Percentiles rank a stretch among this genome's conserved stretches.
phyloP scores from a whole-genome alignment of 2,329 filamentous ascomycete genomes.

The Chaetomiaceae sp. region DNA sequence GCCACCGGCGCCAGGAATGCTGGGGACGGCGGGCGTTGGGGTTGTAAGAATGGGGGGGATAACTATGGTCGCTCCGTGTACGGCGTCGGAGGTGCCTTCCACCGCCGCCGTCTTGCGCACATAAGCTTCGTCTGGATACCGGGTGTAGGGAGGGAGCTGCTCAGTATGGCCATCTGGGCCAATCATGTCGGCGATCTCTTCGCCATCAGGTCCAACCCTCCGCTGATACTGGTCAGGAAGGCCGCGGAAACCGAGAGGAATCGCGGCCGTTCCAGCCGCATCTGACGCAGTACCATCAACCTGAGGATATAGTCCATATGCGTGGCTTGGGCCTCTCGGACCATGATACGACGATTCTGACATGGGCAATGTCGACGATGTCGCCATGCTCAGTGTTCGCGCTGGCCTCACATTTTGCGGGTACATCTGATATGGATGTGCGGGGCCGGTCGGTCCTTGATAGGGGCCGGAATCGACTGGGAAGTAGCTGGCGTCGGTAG shows the following conservation, averaged over 20 bases:
- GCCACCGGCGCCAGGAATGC: slow-evolving; percentile 55
- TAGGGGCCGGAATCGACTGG: slow-evolving; percentile 61
- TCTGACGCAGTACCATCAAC: slow-evolving; percentile 61
- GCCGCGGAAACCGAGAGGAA: slow-evolving; percentile 72
- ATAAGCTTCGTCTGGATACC: slow-evolving; percentile 74
- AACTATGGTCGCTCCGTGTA: slow-evolving; percentile 9
- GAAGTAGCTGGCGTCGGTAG: slow-evolving; percentile 36
- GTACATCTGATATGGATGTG: slow-evolving; percentile 82
- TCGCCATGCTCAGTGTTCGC: slow-evolving; percentile 65
- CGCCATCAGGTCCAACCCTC: slow-evolving; percentile 71
- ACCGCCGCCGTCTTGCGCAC: slow-evolving; percentile 47
- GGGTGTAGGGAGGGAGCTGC: slow-evolving; percentile 84
- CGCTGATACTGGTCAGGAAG: slow-evolving; percentile 63
- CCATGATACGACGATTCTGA: slow-evolving; percentile 50
- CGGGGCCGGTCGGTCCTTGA: slow-evolving; percentile 66
- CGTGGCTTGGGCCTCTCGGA: slow-evolving; percentile 68
- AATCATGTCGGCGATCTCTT: slow-evolving; percentile 82
- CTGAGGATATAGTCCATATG: slow-evolving; percentile 83
- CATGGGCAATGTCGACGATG: slow-evolving; percentile 41
- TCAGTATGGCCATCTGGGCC: slow-evolving; percentile 86
- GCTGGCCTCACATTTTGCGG: slow-evolving; percentile 69
- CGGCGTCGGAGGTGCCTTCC: slow-evolving; percentile 11
- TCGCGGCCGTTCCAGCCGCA: slow-evolving; percentile 36
- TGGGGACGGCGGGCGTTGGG: slow-evolving; percentile 14
- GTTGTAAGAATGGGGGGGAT: slow-evolving; percentile 14